Conservation (phyloP, 2,329 filamentous ascomycete genomes). For the Ambrosiella xylebori region DNA sequence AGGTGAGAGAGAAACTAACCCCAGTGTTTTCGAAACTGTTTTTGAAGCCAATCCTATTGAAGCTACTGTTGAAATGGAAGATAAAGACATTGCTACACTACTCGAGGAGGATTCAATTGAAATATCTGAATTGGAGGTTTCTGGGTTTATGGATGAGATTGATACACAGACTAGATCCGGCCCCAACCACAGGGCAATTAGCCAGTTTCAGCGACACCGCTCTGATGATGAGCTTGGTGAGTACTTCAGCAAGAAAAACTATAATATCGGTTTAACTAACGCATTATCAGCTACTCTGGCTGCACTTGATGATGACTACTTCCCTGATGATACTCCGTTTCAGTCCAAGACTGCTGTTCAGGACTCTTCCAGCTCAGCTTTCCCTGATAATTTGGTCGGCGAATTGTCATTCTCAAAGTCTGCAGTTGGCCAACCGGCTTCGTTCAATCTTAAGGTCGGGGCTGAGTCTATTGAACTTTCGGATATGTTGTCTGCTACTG, state of each 20-base stretch:
- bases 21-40: neutral
- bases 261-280: neutral
- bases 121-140: slow-evolving; percentile 1
- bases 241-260: neutral
- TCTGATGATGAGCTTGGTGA: slow-evolving; percentile 3
- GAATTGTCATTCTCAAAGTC: neutral
- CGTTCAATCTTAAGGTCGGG: neutral
- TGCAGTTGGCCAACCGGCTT: too few species aligned
- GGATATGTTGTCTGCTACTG: slow-evolving; percentile 2
- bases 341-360: neutral
- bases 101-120: slow-evolving; percentile 5
- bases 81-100: neutral
- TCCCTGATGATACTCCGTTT: neutral
- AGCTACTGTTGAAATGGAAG: neutral
- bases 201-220: neutral
- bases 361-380: neutral
- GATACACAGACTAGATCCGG: neutral
- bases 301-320: slow-evolving; percentile 3
- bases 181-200: neutral
- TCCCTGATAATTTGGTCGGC: neutral
- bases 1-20: slow-evolving; percentile 2
- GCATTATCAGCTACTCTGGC: neutral
- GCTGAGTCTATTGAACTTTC: neutral
- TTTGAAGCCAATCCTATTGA: neutral
- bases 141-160: slow-evolving; percentile 2